phyloP scores from a whole-genome alignment of 371 early-diverging fungal species.

The Chytridium lagenaria region DNA sequence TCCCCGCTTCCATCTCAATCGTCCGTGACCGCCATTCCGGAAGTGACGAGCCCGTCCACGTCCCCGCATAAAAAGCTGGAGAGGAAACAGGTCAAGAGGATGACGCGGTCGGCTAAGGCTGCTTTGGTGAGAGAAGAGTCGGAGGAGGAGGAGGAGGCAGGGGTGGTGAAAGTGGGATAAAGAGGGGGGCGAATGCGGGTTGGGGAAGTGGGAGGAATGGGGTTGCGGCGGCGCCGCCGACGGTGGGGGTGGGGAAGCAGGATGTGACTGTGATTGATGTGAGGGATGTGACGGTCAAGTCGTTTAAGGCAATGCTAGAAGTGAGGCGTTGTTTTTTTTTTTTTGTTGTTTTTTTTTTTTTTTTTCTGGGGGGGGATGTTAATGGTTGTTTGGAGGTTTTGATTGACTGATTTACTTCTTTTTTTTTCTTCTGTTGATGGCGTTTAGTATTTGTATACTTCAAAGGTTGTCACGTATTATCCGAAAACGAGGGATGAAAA shows the following conservation, averaged over 20 bases:
- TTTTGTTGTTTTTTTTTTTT: background rate
- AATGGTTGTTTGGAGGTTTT: background rate
- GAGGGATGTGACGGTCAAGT: background rate
- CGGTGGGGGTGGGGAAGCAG: background rate
- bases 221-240: constrained; percentile 10
- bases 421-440: background rate
- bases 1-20: background rate
- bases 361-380: constrained; percentile 1
- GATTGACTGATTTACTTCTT: background rate
- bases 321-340: background rate
- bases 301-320: constrained; percentile 22
- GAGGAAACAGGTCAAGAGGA: background rate
- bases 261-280: constrained; percentile 11
- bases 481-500: constrained; percentile 21
- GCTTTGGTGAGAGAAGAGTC: background rate
- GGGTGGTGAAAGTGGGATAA: background rate
- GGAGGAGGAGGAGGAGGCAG: background rate
- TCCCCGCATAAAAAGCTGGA: background rate
- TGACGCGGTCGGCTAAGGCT: background rate
- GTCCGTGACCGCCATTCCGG: too few relatives aligned
- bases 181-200: background rate
- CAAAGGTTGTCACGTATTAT: constrained; percentile 6
- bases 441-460: constrained; percentile 14
- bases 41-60: background rate
- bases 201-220: constrained; percentile 18